These are phyloP conservation scores for Panus rudis DNA, from an alignment of 768 basidiomycete genomes.

Conservation along the genomic window DNA sequence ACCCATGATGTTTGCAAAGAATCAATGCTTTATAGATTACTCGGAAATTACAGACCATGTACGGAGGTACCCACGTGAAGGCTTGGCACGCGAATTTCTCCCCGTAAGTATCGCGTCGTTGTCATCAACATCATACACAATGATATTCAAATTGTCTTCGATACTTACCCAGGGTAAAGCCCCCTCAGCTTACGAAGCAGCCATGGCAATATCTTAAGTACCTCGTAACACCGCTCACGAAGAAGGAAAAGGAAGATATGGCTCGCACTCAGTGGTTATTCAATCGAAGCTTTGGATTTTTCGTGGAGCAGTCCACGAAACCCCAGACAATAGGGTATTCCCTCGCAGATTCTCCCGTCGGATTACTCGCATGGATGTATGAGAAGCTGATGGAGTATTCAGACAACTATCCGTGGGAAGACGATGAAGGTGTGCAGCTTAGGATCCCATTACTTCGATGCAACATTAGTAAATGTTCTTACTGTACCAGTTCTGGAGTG, in stretches of 20 bases:
- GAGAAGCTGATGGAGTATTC: constrained; percentile 27
- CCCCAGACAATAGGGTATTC: constrained; percentile 39
- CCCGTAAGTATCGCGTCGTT: constrained; percentile 11
- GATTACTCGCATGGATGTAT: constrained; percentile 33
- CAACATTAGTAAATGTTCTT: background rate
- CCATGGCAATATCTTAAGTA: background rate
- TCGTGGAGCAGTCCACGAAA: constrained; percentile 21
- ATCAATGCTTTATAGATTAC: constrained; percentile 6
- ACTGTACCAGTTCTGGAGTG: constrained; percentile 24
- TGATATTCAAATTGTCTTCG: too few species aligned
- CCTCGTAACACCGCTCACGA: background rate
- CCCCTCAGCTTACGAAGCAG: background rate
- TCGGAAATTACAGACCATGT: constrained; percentile 6
- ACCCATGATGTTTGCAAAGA: background rate
- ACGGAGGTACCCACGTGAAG: constrained; percentile 12
- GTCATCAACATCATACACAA: too few species aligned
- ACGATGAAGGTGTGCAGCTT: constrained; percentile 40
- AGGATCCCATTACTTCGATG: background rate
- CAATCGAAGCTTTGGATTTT: constrained; percentile 25
- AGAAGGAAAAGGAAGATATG: background rate
- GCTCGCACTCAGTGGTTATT: constrained; percentile 14
- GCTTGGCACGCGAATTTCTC: constrained; percentile 18
- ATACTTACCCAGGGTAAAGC: too few species aligned
- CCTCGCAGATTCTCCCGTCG: constrained; percentile 51
- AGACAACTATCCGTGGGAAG: constrained; percentile 49